Evolutionary conservation across 768 basidiomycete species (phyloP).

Genomic region (Pulveroboletus sp.): DNA sequence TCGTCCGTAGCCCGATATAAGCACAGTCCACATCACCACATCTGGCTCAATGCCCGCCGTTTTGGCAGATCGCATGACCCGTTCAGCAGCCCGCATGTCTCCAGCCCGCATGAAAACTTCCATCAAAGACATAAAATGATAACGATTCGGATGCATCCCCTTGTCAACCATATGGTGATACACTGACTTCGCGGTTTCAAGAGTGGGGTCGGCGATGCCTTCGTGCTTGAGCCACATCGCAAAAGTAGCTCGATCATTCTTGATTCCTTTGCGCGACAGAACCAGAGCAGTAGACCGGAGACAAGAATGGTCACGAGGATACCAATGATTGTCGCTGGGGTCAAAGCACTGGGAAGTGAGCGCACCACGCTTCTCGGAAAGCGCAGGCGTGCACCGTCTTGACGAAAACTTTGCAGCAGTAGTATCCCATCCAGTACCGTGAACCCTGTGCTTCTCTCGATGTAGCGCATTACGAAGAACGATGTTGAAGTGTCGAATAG

Average conservation of each 20-base stretch:
- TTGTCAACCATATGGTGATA: slow-evolving; percentile 59
- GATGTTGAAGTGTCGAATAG: slow-evolving; percentile 54
- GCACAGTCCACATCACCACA: slow-evolving; percentile 69
- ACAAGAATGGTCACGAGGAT: slow-evolving; percentile 29
- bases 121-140: slow-evolving; percentile 75
- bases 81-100: slow-evolving; percentile 54
- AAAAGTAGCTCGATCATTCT: slow-evolving; percentile 54
- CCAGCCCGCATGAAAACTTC: slow-evolving; percentile 63
- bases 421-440: slow-evolving; percentile 46
- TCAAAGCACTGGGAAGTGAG: slow-evolving; percentile 38
- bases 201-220: slow-evolving; percentile 48
- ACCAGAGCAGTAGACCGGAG: slow-evolving; percentile 44
- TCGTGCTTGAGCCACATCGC: slow-evolving; percentile 64
- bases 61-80: slow-evolving; percentile 50
- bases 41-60: slow-evolving; percentile 52
- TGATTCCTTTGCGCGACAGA: slow-evolving; percentile 44
- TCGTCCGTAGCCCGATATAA: slow-evolving; percentile 70
- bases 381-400: slow-evolving; percentile 17
- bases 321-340: slow-evolving; percentile 43
- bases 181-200: slow-evolving; percentile 47
- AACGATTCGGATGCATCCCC: slow-evolving; percentile 66
- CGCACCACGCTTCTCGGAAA: slow-evolving; percentile 11
- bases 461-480: slow-evolving; percentile 52
- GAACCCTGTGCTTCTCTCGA: slow-evolving; percentile 43
- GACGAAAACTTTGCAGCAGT: slow-evolving; percentile 38